phyloP scores from a whole-genome alignment of 306 rosid species.

The Fragaria ananassa region DNA sequence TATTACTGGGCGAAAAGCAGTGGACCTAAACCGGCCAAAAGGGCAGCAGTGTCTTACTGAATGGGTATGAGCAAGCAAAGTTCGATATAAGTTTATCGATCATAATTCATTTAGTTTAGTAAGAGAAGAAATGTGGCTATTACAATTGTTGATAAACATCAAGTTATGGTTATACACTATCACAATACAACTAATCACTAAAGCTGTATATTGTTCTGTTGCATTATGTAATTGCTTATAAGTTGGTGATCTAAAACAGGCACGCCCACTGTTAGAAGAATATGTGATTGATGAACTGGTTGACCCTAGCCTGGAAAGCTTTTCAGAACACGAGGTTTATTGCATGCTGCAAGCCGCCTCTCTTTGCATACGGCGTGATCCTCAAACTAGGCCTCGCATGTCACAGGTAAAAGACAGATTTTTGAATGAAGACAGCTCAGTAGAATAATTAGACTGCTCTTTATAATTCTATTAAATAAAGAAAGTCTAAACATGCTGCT shows the following conservation, averaged over 20 bases:
- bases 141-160: neutral
- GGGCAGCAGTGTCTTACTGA: conserved; percentile 99
- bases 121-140: neutral
- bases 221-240: neutral
- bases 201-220: neutral
- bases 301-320: conserved; percentile 78
- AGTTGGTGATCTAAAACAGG: conserved; percentile 41
- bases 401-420: conserved; percentile 64
- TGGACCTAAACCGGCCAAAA: conserved; percentile 84
- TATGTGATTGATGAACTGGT: conserved; percentile 73
- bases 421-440: neutral
- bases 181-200: neutral
- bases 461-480: neutral
- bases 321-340: conserved; percentile 67
- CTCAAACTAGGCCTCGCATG: conserved; percentile 89
- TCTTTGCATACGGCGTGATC: conserved; percentile 86
- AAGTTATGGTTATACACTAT: neutral
- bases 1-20: conserved; percentile 92
- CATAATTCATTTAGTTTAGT: conserved; percentile 2
- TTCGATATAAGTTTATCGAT: neutral
- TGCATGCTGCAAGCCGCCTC: conserved; percentile 96
- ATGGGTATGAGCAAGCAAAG: conserved; percentile 59
- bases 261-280: conserved; percentile 83
- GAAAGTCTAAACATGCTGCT: neutral
- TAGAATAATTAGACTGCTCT: neutral